These are phyloP conservation scores for Oenanthe javanica DNA, from an alignment of 140 eudicot genomes.

Conservation along the genomic window DNA sequence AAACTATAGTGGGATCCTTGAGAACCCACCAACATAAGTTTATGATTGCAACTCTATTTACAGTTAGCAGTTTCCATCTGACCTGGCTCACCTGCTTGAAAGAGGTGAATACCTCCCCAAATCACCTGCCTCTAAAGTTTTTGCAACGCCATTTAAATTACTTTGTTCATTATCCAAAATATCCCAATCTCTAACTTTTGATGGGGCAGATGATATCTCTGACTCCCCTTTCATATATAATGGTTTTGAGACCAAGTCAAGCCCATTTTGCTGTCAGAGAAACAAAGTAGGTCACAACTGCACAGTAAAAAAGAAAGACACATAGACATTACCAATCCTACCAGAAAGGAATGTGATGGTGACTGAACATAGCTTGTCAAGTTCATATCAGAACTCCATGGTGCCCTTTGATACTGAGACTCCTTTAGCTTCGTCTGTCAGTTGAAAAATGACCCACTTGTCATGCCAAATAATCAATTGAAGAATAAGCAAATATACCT, in stretches of 20 bases:
- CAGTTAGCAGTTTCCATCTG: slow-evolving; percentile 34
- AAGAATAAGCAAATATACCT: not conserved
- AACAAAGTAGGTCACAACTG: slow-evolving; percentile 15
- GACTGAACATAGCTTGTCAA: slow-evolving; percentile 48
- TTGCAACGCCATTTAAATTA: slow-evolving; percentile 26
- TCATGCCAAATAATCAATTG: not conserved
- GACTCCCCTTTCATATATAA: slow-evolving; percentile 26
- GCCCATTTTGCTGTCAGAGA: slow-evolving; percentile 56
- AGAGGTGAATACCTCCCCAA: slow-evolving; percentile 56
- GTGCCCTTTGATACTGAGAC: slow-evolving; percentile 76
- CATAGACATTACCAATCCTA: slow-evolving; percentile 24
- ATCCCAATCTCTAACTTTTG: slow-evolving; percentile 55
- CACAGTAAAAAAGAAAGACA: slow-evolving; percentile 14
- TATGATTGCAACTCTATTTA: slow-evolving; percentile 28
- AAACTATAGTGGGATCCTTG: not conserved
- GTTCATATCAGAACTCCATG: slow-evolving; percentile 62
- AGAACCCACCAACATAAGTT: slow-evolving; percentile 41
- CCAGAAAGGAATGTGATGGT: slow-evolving; percentile 53
- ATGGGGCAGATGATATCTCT: slow-evolving; percentile 38
- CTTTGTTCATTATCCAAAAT: slow-evolving; percentile 29
- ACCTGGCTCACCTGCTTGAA: slow-evolving; percentile 64
- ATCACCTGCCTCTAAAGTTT: slow-evolving; percentile 38
- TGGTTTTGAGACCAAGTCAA: slow-evolving; percentile 75
- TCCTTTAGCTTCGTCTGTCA: slow-evolving; percentile 86
- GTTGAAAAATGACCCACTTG: slow-evolving; percentile 1